Base-by-base conservation (phyloP, 345 rosid species). In the Camelina sativa region DNA sequence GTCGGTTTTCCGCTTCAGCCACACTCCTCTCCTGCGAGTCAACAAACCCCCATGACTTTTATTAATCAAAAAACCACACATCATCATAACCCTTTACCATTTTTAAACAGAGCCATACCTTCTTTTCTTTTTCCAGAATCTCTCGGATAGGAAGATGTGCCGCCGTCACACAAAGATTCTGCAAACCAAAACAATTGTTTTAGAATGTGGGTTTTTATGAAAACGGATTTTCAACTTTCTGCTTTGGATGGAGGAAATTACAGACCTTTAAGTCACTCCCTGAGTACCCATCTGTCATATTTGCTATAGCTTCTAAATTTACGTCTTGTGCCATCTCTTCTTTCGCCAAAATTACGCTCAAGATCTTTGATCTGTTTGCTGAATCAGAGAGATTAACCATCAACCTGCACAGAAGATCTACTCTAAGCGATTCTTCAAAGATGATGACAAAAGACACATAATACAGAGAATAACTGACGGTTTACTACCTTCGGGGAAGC, bases 81-180 rank as follows among this genome's bases (percentile, higher is more conserved):
- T 34, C 13, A 41, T 44, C 13, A 51, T 8, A 20, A 22, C 48
- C 43, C 62, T 4, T 44, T 47, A 13, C 16, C 6, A 15, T n/a
- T 20, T 41, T 38, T 35, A 17, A 51, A 48, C 34, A 51, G 52
- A 68, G 70, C 73, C 93, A 32, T 37, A 92, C 99, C 97, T 92
- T 88, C 84, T 86, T 92, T 83, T 95, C 99, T 81, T 81, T 92
- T 68, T 87, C 91, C 77, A 95, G 71, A 64, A 92, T 83, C 81
- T 95, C 97, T 78, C 99, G 75, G 57, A 95, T 92, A 51, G 99
- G 99, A 68, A 89, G 83, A 83, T 95, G 97, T 5, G 99, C 97
- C 6, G 97, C 97, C 10, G 96, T 95, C 66, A 92, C 91, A 35
- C 97, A 89, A 3, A 95, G 92, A 79, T 92, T 95, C 97, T 95